These are phyloP conservation scores for Oxyria digyna DNA, from an alignment of 148 eudicot species.

Conservation along the genomic window DNA sequence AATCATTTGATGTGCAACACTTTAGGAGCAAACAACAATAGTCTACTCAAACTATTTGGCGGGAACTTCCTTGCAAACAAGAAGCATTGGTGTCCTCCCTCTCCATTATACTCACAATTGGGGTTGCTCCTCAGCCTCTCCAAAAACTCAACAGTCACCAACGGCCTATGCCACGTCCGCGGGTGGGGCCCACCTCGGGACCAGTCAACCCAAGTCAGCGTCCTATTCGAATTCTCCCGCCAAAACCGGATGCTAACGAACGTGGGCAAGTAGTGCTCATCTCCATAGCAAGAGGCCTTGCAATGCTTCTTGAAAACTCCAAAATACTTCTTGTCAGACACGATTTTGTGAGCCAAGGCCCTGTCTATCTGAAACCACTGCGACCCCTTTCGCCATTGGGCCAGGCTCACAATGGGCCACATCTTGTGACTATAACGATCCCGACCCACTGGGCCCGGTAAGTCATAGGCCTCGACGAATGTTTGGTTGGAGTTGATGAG, in stretches of 20 bases:
- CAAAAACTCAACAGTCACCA: constrained; percentile 8
- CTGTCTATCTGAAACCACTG: constrained; percentile 11
- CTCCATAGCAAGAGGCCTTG: background rate
- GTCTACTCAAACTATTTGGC: constrained; percentile 2
- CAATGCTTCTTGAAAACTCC: background rate
- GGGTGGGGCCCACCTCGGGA: constrained; percentile 7
- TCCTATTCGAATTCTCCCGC: constrained; percentile 4
- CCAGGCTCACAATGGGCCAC: background rate
- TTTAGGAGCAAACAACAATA: background rate
- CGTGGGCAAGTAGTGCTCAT: constrained; percentile 10
- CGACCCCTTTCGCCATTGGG: constrained; percentile 13
- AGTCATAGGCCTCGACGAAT: constrained; percentile 13
- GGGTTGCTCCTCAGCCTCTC: background rate
- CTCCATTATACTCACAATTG: background rate
- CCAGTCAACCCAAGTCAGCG: constrained; percentile 9
- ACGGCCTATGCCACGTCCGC: background rate
- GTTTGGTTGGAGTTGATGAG: constrained; percentile 13
- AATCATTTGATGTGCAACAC: constrained; percentile 8
- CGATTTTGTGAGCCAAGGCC: background rate
- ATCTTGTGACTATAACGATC: constrained; percentile 10
- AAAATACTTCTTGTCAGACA: background rate
- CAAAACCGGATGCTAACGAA: constrained; percentile 1
- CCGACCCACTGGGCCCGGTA: constrained; percentile 5
- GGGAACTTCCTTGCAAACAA: constrained; percentile 10
- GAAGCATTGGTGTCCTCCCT: background rate